Base-by-base conservation (phyloP, 2,329 filamentous ascomycete genomes). In the Verticillium longisporum region DNA sequence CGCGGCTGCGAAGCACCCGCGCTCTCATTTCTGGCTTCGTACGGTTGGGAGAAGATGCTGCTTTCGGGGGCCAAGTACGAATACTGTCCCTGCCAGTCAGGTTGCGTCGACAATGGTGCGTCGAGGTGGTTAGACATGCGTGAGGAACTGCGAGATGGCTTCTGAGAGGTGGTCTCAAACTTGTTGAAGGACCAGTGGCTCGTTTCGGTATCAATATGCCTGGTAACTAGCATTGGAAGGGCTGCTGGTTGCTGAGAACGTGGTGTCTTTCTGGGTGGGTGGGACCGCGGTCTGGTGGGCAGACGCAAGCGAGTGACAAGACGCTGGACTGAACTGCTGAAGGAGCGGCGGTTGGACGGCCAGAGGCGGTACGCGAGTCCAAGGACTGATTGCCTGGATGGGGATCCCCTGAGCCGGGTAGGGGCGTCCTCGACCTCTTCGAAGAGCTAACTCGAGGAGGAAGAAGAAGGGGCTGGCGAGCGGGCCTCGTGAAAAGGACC, bases 41-140 rank as follows among this genome's bases (percentile, higher is more conserved):
- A 81, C 14, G 77, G 61, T 62, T 78, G 78, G 55, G 77, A 70
- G 66, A 80, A 82, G 60, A 79, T 72, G 62, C 69, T 75, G 68
- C 70, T 77, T 61, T 80, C 80, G 18, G 77, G 76, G 34, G 79
- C 73, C 61, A 81, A 72, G 67, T 81, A 82, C 31, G 80, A 78
- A 71, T 82, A 82, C 70, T 82, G 79, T 63, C 78, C 79, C 71
- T 82, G 81, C 83, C 83, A 85, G 73, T 82, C 80, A 67, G 81
- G 76, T 75, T 82, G 80, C 69, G 81, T 78, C 68, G 80, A 78
- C 72, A 81, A 72, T 66, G 80, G 77, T 63, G 77, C 69, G 69
- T 81, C 78, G 74, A 80, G 83, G 68, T 75, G 72, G 74, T 80
- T 82, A 76, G 83, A 83, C 83, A 85, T 85, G 74, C 82, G 83